Evolutionary conservation across 2,329 filamentous ascomycete genomes (phyloP).

Genomic region (Scorias spongiosa): DNA sequence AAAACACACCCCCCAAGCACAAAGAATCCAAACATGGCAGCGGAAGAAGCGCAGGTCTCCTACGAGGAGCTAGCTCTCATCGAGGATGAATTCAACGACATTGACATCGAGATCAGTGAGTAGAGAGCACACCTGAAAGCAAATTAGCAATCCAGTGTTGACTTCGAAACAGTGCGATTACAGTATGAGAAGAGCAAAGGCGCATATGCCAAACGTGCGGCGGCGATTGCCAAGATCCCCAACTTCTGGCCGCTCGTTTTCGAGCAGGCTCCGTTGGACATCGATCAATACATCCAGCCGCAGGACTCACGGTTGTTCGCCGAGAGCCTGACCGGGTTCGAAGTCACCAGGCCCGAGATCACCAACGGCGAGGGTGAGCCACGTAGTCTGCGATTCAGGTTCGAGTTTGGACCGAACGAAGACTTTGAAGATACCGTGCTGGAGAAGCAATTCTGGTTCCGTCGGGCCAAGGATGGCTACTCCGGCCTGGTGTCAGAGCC

Average conservation of each 20-base stretch:
- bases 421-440: conserved; percentile 64
- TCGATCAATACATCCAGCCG: conserved; percentile 79
- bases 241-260: conserved; percentile 94
- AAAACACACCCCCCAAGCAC: no score
- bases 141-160: neutral
- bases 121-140: conserved; percentile 8
- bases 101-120: conserved; percentile 70
- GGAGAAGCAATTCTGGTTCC: conserved; percentile 87
- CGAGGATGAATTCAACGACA: conserved; percentile 71
- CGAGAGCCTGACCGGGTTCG: conserved; percentile 49
- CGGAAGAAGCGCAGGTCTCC: conserved; percentile 27
- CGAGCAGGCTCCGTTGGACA: conserved; percentile 68
- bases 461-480: conserved; percentile 52
- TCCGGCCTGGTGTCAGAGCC: conserved; percentile 74
- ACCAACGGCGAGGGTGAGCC: conserved; percentile 48
- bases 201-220: conserved; percentile 62
- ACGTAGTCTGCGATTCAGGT: conserved; percentile 60
- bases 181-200: conserved; percentile 52
- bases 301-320: conserved; percentile 61
- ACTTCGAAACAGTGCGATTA: conserved; percentile 46
- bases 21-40: conserved; percentile 5
- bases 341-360: conserved; percentile 69
- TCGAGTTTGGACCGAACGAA: conserved; percentile 68
- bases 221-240: conserved; percentile 55
- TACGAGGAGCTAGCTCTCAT: conserved; percentile 68